Percentiles rank a stretch among this genome's conserved stretches.
Evolutionary conservation across 129 eudicot genomes (phyloP).

Genomic region (Flaveria linearis): DNA sequence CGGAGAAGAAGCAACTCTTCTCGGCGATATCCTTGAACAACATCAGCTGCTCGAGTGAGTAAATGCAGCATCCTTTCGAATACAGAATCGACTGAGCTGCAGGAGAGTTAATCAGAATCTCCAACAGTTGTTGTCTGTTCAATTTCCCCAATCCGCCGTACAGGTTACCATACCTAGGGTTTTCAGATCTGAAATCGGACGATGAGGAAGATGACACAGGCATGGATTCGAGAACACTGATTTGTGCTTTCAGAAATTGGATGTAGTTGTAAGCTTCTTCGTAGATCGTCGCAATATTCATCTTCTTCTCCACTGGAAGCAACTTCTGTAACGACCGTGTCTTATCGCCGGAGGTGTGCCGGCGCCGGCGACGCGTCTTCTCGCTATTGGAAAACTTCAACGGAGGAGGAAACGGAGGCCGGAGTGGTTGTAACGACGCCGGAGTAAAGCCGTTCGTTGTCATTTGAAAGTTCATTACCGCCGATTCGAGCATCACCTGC

Average conservation of each 20-base stretch:
- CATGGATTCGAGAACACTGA: slow-evolving; percentile 54
- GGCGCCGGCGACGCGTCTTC: not conserved
- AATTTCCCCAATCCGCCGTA: slow-evolving; percentile 40
- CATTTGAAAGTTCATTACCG: slow-evolving; percentile 14
- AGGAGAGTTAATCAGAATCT: slow-evolving; percentile 63
- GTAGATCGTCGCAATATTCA: slow-evolving; percentile 55
- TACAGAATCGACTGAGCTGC: slow-evolving; percentile 48
- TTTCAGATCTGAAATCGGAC: slow-evolving; percentile 15
- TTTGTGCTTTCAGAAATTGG: slow-evolving; percentile 60
- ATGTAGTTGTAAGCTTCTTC: slow-evolving; percentile 67
- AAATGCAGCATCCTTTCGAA: slow-evolving; percentile 52
- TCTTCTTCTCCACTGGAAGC: slow-evolving; percentile 53
- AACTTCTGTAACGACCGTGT: slow-evolving; percentile 44
- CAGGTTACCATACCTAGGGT: slow-evolving; percentile 8
- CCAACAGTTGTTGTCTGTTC: slow-evolving; percentile 61
- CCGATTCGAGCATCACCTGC: not conserved
- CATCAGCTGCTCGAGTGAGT: slow-evolving; percentile 50
- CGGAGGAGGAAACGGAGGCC: slow-evolving; percentile 9
- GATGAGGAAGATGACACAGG: slow-evolving; percentile 27
- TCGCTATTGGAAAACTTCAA: not conserved
- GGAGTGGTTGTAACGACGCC: not conserved
- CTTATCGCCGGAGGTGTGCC: slow-evolving; percentile 49
- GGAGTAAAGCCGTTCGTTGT: slow-evolving; percentile 24
- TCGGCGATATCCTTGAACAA: slow-evolving; percentile 34
- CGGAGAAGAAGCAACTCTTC: slow-evolving; percentile 25